phyloP scores from a whole-genome alignment of 2,329 filamentous ascomycete species.

The Pseudogymnoascus sp. region DNA sequence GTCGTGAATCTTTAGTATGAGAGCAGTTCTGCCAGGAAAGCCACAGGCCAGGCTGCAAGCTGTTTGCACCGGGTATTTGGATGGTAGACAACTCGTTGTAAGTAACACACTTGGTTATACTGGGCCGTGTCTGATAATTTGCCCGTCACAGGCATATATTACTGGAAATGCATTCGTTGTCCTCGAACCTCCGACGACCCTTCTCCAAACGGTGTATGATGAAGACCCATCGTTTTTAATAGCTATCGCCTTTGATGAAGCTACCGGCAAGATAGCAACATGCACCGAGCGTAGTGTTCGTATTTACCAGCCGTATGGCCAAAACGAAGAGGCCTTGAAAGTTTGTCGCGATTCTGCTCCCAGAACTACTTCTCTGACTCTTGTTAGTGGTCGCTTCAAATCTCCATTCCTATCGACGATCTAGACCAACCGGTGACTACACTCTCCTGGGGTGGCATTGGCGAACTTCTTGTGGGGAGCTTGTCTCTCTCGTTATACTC shows the following conservation, averaged over 20 bases:
- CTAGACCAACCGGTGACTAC: constrained; percentile 38
- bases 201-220: constrained; percentile 87
- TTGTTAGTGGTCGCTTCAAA: constrained; percentile 54
- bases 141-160: constrained; percentile 61
- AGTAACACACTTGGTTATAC: constrained; percentile 25
- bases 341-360: constrained; percentile 36
- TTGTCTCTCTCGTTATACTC: constrained; percentile 60
- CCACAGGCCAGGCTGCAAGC: constrained; percentile 71
- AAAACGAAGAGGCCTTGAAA: constrained; percentile 64
- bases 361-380: constrained; percentile 17
- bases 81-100: constrained; percentile 64
- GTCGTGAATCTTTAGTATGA: constrained; percentile 45
- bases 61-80: constrained; percentile 65
- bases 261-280: constrained; percentile 74
- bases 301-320: constrained; percentile 68
- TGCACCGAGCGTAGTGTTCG: constrained; percentile 59
- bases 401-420: constrained; percentile 43
- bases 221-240: constrained; percentile 58
- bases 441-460: constrained; percentile 79
- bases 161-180: constrained; percentile 83
- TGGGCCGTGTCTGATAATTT: constrained; percentile 13
- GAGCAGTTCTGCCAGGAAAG: constrained; percentile 69
- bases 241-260: constrained; percentile 72
- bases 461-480: constrained; percentile 76
- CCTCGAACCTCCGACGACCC: constrained; percentile 61